Evolutionary conservation across 805 yeast species (phyloP), one percentile per base, ranked within the genome.

Genomic region (Grigorovia jiainica): DNA sequence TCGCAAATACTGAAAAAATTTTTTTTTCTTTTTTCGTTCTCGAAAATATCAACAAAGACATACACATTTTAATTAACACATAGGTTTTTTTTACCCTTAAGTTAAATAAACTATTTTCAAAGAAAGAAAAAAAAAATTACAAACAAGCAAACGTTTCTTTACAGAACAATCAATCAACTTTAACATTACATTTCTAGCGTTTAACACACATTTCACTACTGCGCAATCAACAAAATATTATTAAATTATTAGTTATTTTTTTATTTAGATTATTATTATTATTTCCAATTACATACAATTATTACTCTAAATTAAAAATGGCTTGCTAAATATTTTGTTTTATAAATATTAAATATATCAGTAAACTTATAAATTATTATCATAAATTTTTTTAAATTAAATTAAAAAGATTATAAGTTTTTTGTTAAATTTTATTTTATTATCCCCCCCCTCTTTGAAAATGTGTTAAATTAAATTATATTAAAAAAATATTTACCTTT

Each of bases 311-410:
- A 42, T 35, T 43, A 39, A 51, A 49, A 48, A 53, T 53, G 57
- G 49, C 55, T 50, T 51, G 44, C 55, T 53, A 51, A 52, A 51
- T 46, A 41, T 43, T 47, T 50, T 48, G 40, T 45, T 39, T 35
- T 42, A 45, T 37, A 36, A 27, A 27, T 27, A 27, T 27, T 27
- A 27, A 27, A 27, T 27, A 24, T 24, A 27, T 27, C 31, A 27
- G 31, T 27, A 27, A 27, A 27, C 31, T 27, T 27, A 27, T 27
- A 42, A 41, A 41, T 37, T 43, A 41, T 41, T 36, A 35, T 36
- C 17, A 31, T 15, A 27, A 13, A 10, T 27, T 27, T 27, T 27
- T 27, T 27, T 10, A 27, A 27, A 4, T 27, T n/a, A 17, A 32
- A 39, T 15, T 19, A 30, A 38, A 38, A 33, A 25, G 23, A 34